A percentile compares a stretch with the other conserved stretches of the same genome.
These are phyloP conservation scores for Isatis tinctoria DNA, from an alignment of 345 rosid species.

Conservation along the genomic window DNA sequence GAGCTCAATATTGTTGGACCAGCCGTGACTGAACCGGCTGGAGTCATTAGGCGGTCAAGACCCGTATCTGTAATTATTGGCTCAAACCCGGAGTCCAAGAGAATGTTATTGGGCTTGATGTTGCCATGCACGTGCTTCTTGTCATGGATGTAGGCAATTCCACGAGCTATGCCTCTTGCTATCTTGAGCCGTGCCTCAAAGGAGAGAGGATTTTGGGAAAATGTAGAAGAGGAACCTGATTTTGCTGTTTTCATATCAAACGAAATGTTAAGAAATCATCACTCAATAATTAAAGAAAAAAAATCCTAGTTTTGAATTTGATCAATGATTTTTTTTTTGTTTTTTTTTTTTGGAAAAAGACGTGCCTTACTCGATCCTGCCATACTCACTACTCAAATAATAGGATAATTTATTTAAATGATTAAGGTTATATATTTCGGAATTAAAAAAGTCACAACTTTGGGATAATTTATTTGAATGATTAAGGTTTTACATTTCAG, in stretches of 20 bases:
- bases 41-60: constrained; percentile 40
- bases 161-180: constrained; percentile 73
- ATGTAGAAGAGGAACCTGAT: constrained; percentile 25
- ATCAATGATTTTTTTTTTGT: no score
- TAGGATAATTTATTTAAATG: no score
- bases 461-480: no score
- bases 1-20: constrained; percentile 18
- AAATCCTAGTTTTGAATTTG: not conserved
- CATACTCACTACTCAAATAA: no score
- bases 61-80: constrained; percentile 69
- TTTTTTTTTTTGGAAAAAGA: no score
- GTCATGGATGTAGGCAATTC: constrained; percentile 68
- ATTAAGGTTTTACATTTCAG: no score
- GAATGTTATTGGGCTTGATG: constrained; percentile 69
- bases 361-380: no score
- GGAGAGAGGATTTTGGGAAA: constrained; percentile 46
- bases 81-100: constrained; percentile 57
- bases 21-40: not conserved
- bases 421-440: no score
- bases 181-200: constrained; percentile 68
- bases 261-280: not conserved
- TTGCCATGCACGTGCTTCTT: constrained; percentile 80
- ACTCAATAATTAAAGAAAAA: not conserved
- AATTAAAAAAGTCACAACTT: no score
- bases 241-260: constrained; percentile 23